Evolutionary conservation across 257 asterid species (phyloP).

Genomic region (Solanum bulbocastanum): DNA sequence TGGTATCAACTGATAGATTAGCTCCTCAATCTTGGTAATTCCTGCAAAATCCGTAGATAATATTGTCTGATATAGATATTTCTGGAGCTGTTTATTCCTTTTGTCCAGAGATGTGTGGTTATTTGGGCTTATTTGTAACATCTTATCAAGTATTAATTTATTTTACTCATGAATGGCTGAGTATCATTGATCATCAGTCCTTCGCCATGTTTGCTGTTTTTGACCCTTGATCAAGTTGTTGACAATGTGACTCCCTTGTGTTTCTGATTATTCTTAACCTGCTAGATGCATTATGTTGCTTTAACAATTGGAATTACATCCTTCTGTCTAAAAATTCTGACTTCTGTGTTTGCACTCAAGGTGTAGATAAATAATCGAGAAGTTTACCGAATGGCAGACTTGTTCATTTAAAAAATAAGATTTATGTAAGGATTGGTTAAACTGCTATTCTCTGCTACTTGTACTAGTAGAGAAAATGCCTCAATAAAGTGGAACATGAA

Average conservation of each 20-base stretch:
- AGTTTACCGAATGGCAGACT: background rate
- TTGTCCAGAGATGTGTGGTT: background rate
- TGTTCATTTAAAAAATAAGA: background rate
- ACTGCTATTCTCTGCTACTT: background rate
- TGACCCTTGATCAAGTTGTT: background rate
- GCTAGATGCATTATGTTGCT: background rate
- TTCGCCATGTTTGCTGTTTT: background rate
- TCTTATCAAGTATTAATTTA: background rate
- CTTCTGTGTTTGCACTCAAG: background rate
- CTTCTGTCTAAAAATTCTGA: background rate
- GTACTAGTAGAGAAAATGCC: background rate
- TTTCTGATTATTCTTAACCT: background rate
- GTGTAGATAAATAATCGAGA: background rate
- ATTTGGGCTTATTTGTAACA: background rate
- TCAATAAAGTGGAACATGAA: background rate
- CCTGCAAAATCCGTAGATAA: background rate
- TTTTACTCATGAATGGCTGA: background rate
- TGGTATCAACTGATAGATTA: constrained; percentile 86
- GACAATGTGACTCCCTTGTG: background rate
- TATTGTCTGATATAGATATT: background rate
- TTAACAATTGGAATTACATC: background rate
- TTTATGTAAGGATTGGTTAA: background rate
- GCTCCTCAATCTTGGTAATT: constrained; percentile 94
- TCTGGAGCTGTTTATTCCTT: background rate
- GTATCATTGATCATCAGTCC: background rate